Evolutionary conservation across 108 stramenopile genomes (phyloP).

Genomic region (Cyclostephanos invisitatus): DNA sequence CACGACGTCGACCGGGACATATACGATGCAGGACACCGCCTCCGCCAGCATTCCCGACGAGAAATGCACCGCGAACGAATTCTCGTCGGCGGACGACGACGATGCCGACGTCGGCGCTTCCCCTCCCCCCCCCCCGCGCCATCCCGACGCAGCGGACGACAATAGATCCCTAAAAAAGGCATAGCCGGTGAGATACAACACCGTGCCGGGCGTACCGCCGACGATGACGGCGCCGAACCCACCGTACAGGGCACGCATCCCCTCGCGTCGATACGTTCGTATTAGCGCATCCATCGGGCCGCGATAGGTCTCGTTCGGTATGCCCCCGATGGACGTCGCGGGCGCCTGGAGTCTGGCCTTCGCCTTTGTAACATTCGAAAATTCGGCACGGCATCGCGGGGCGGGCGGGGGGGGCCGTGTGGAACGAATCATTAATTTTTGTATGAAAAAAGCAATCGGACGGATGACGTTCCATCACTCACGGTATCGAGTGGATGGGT

Average conservation of each 20-base stretch:
- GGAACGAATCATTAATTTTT: no score
- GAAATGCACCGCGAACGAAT: slow-evolving; percentile 75
- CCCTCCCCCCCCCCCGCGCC: slow-evolving; percentile 5
- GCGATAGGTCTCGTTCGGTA: slow-evolving; percentile 32
- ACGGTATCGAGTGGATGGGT: slow-evolving; percentile 86
- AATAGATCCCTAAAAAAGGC: slow-evolving; percentile 75
- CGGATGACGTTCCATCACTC: no score
- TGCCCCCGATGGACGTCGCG: not conserved
- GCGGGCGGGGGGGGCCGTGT: no score
- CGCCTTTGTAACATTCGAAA: slow-evolving; percentile 28
- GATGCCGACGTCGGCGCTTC: slow-evolving; percentile 11
- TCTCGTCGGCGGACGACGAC: no score
- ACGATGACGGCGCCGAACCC: slow-evolving; percentile 90
- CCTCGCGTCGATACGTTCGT: slow-evolving; percentile 73
- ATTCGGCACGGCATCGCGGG: no score
- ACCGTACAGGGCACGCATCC: slow-evolving; percentile 89
- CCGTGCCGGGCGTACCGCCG: slow-evolving; percentile 93
- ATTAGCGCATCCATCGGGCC: slow-evolving; percentile 72
- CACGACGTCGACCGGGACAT: slow-evolving; percentile 97
- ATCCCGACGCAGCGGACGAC: slow-evolving; percentile 14
- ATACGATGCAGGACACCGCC: slow-evolving; percentile 91
- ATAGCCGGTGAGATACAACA: slow-evolving; percentile 93
- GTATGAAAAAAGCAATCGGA: no score
- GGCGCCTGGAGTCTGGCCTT: slow-evolving; percentile 69
- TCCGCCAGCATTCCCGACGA: slow-evolving; percentile 83